Evolutionary conservation across 129 eudicot species (phyloP).

Genomic region (Ambrosia artemisiifolia): DNA sequence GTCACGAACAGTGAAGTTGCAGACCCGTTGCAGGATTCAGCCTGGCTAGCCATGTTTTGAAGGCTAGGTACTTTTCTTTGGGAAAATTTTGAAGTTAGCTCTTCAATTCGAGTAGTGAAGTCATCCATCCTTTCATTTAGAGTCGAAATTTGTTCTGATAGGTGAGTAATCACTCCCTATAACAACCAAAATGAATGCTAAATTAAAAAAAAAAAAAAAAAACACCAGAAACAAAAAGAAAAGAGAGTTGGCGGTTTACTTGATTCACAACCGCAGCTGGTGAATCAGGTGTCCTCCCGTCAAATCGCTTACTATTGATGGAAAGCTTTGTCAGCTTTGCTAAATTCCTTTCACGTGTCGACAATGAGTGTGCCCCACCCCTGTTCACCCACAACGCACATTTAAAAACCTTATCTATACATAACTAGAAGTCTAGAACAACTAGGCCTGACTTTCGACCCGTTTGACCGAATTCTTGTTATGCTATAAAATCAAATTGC

Average conservation of each 20-base stretch:
- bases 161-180: slow-evolving; percentile 68
- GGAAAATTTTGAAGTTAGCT: slow-evolving; percentile 60
- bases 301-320: slow-evolving; percentile 53
- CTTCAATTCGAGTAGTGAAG: slow-evolving; percentile 89
- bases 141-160: slow-evolving; percentile 88
- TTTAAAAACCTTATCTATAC: neutral
- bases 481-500: neutral
- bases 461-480: neutral
- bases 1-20: slow-evolving; percentile 54
- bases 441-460: neutral
- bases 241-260: slow-evolving; percentile 34
- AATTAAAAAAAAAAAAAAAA: neutral
- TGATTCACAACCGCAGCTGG: slow-evolving; percentile 68
- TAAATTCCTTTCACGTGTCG: slow-evolving; percentile 57
- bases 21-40: slow-evolving; percentile 70
- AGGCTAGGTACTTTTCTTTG: slow-evolving; percentile 58
- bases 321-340: slow-evolving; percentile 72
- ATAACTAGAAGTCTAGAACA: neutral
- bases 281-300: slow-evolving; percentile 73
- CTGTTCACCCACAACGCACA: slow-evolving; percentile 21
- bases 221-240: neutral
- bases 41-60: slow-evolving; percentile 79
- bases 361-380: slow-evolving; percentile 46
- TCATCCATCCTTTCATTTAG: slow-evolving; percentile 94
- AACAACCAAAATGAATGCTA: neutral